These are phyloP conservation scores for Phytopythium delawarense DNA, from an alignment of 352 stramenopile genomes.

Conservation along the genomic window DNA sequence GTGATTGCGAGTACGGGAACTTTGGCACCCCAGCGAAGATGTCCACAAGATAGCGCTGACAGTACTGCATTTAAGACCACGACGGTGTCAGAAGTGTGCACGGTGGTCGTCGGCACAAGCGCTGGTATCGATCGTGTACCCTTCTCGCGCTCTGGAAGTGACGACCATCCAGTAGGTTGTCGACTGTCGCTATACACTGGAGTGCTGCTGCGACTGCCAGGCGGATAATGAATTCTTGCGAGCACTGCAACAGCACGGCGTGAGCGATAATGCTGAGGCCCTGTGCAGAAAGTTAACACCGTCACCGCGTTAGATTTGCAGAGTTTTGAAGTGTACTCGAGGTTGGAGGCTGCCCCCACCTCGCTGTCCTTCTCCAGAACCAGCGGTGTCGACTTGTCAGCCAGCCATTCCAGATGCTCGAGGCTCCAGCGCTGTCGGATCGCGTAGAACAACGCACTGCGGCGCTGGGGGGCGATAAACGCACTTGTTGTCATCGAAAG, in stretches of 20 bases:
- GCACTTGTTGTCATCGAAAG: too few species aligned
- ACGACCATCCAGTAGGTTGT: constrained; percentile 23
- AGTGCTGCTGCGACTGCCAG: constrained; percentile 49
- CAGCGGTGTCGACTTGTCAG: constrained; percentile 27
- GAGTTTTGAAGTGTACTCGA: too few species aligned
- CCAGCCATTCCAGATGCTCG: constrained; percentile 53
- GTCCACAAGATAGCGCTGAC: constrained; percentile 34
- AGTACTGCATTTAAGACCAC: constrained; percentile 28
- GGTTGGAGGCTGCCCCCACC: constrained; percentile 6
- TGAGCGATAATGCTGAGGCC: constrained; percentile 37
- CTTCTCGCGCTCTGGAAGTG: constrained; percentile 54
- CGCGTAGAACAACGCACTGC: constrained; percentile 36
- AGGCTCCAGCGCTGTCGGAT: constrained; percentile 34
- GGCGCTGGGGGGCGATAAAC: constrained; percentile 4
- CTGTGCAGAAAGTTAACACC: neutral
- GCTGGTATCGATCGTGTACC: constrained; percentile 14
- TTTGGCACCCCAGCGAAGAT: constrained; percentile 59
- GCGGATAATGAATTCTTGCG: constrained; percentile 45
- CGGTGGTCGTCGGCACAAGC: neutral
- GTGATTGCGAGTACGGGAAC: constrained; percentile 45
- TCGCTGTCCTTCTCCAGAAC: constrained; percentile 44
- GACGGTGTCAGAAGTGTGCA: neutral
- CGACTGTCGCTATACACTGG: constrained; percentile 15
- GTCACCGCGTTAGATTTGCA: neutral
- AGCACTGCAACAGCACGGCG: constrained; percentile 33